Base-by-base conservation (phyloP, 2,329 filamentous ascomycete genomes). In the Botrytis cinerea region DNA sequence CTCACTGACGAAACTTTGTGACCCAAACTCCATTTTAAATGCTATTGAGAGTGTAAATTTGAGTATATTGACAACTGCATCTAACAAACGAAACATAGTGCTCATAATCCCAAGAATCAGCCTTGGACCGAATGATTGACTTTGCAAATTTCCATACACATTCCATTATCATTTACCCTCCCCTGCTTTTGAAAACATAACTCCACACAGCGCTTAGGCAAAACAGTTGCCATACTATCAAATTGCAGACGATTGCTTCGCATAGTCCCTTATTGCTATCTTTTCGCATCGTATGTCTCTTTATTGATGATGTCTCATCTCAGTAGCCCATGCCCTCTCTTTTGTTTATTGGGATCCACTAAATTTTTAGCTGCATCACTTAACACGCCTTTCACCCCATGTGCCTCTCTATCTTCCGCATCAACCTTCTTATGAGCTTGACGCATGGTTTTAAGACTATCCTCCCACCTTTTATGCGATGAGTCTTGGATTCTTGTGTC, bases 171-270 rank as follows among this genome's bases (percentile, higher is more conserved):
- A 18, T 57, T 4, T 28, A 3, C n/a, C 25, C 0, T n/a, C 51
- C 0, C 18, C 51, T 57, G 2, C 51, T 28, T 0, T 1, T n/a
- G n/a, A 8, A 1, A n/a, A 54, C 1, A 5, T 4, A 4, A 4
- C 14, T 28, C 51, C 14, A 5, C 14, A 16, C 14, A 12, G n/a
- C 2, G 5, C n/a, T 12, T 18, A 28, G 48, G 14, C 28, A 6
- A 18, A 54, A 28, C 51, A 4, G n/a, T 28, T 0, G 0, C 1
- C 14, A 54, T 14, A n/a, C 12, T 28, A 28, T 54, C 4, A 2
- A 16, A 18, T 25, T n/a, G 5, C 22, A n/a, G 22, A 14, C 25
- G n/a, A 14, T 12, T 25, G 10, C 25, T 5, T 51, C 12, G 10
- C 48, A 51, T 14, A n/a, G 9, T n/a, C 48, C 10, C 48, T n/a